Evolutionary conservation across 352 stramenopile species (phyloP), one percentile per base, ranked within the genome.

Genomic region (Ochromonadaceae sp.): DNA sequence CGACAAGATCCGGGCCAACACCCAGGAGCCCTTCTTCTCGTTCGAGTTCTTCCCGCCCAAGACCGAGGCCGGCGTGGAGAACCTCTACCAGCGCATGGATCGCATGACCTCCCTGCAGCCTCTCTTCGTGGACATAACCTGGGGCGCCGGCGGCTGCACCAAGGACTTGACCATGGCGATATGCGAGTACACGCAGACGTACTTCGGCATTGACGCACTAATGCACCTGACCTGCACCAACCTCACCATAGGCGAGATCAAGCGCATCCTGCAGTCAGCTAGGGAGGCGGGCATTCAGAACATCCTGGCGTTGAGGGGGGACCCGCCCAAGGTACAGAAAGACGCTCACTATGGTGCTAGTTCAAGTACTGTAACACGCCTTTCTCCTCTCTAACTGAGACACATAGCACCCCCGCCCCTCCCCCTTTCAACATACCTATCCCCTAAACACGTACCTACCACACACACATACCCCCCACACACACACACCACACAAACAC

Each of bases 191-290:
- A 82, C 85, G 22, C 84, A 92, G 73, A 91, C 88, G 66, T 88
- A 92, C 48, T 83, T 81, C 65, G 81, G 84, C 2, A 73, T 95
- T 56, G 81, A 92, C 60, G 91, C 92, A 73, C 77, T 95, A 65
- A 89, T 95, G 86, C 87, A 95, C 76, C 83, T 95, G 76, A 95
- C 87, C 55, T 95, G 87, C 75, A 93, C 84, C 35, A 90, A 93
- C 74, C 84, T 95, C 71, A 80, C 74, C 0, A 40, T 75, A 40
- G 67, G 72, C 49, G 81, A 92, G 68, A 78, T 95, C 57, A 83
- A 85, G 63, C 78, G 78, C 44, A 81, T 82, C 60, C 76, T 95
- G 35, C 81, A 78, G 1, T 12, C 85, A 39, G 85, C 85, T 46
- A 81, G 84, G 42, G 75, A 78, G 31, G 76, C 78, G 0, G 87